These are phyloP conservation scores for Rachicladosporium sp. DNA, from an alignment of 2,329 filamentous ascomycete species.

Conservation along the genomic window DNA sequence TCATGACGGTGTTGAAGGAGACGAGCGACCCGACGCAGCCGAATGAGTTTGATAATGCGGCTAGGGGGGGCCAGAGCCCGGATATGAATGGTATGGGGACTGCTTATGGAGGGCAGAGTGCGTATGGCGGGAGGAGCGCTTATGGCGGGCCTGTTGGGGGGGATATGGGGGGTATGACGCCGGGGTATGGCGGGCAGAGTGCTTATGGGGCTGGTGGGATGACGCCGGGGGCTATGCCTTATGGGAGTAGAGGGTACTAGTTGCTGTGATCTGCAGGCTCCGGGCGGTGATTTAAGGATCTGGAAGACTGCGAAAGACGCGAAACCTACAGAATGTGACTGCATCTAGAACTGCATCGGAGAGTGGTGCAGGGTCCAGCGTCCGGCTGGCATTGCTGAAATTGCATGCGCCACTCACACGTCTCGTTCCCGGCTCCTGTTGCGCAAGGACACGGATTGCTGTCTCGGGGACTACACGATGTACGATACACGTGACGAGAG, in stretches of 20 bases:
- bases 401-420: too few species aligned
- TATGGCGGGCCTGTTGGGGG: slow-evolving; percentile 34
- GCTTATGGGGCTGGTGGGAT: slow-evolving; percentile 47
- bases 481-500: too few species aligned
- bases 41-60: slow-evolving; percentile 35
- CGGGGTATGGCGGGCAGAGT: slow-evolving; percentile 44
- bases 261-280: too few species aligned
- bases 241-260: slow-evolving; percentile 28
- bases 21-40: slow-evolving; percentile 45
- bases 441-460: too few species aligned
- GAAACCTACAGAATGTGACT: too few species aligned
- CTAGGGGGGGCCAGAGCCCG: slow-evolving; percentile 38
- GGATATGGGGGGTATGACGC: slow-evolving; percentile 51
- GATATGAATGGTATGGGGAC: slow-evolving; percentile 51
- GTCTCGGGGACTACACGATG: too few species aligned
- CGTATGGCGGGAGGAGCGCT: slow-evolving; percentile 54
- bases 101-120: slow-evolving; percentile 51
- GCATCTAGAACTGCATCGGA: too few species aligned
- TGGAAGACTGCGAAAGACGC: too few species aligned
- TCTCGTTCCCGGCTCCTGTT: too few species aligned
- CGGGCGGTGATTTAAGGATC: too few species aligned
- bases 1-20: slow-evolving; percentile 52
- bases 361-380: too few species aligned
- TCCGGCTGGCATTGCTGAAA: too few species aligned
- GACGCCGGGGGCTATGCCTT: slow-evolving; percentile 14